phyloP scores from a whole-genome alignment of 23 red algal species.

The Gracilaria domingensis region DNA sequence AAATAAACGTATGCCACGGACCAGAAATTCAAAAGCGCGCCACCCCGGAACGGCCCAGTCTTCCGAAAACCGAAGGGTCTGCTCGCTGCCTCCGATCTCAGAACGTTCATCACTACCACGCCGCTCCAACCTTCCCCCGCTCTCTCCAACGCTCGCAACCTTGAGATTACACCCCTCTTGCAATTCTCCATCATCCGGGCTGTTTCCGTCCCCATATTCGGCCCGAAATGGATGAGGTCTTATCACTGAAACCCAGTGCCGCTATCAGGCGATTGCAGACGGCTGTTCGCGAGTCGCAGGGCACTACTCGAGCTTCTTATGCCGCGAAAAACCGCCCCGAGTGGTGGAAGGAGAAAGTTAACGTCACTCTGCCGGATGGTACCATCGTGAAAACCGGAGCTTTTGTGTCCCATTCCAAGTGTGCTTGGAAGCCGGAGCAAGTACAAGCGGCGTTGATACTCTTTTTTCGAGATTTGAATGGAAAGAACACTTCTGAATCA shows the following conservation, averaged over 20 bases:
- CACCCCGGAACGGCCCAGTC: background rate
- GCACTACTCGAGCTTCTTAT: conserved; percentile 30
- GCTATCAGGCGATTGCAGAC: conserved; percentile 20
- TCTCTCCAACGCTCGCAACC: background rate
- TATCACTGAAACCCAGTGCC: background rate
- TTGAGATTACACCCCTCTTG: background rate
- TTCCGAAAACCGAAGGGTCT: too few relatives aligned
- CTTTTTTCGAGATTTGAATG: background rate
- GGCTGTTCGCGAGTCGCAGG: conserved; percentile 42
- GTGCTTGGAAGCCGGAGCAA: background rate
- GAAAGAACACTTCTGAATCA: background rate
- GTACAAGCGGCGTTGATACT: background rate
- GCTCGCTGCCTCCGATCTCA: too few relatives aligned
- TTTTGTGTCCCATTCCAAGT: conserved; percentile 13
- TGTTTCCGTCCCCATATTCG: background rate
- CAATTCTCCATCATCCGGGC: too few relatives aligned
- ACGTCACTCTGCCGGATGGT: conserved; percentile 11
- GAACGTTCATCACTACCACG: too few relatives aligned
- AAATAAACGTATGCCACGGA: background rate
- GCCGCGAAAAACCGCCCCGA: conserved; percentile 7
- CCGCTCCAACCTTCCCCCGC: too few relatives aligned
- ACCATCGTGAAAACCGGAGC: background rate
- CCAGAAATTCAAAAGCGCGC: background rate
- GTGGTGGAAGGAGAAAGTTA: conserved; percentile 39
- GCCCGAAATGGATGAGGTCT: background rate